Base-by-base conservation (phyloP, 1,284 basidiomycete species). In the Leccinum fallax region DNA sequence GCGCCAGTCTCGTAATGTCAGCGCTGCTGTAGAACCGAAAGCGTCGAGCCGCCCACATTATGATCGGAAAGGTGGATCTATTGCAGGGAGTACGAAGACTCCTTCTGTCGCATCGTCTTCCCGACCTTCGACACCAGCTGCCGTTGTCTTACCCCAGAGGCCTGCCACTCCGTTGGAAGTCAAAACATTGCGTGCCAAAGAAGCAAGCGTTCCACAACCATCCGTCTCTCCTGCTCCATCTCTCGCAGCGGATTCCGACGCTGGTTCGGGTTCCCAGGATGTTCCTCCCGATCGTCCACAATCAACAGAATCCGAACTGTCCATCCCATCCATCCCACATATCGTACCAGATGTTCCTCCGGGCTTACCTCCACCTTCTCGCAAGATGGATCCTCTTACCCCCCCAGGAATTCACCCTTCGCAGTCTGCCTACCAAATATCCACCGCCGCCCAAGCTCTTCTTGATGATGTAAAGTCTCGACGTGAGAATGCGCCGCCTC, bases 381-480 rank as follows among this genome's bases (percentile, higher is more conserved):
- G 82, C 55, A 81, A 81, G 61, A 72, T 79, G 19, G 81, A 82
- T 54, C 80, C 80, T n/a, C 79, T 83, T 21, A 81, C 81, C 5
- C 83, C 85, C 0, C 84, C 85, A 64, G 82, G 83, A 51, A 82
- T 86, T 28, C 72, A 85, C 34, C 78, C 83, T 32, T 83, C 82
- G 2, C 84, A 84, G 61, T 84, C 87, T 28, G 84, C 88, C 3
- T 96, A 95, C 75, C 93, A 94, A 72, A 92, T 94, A 79, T 94
- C 94, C 0, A 90, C 82, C 13, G 89, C 91, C 52, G 93, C 92
- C 0, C 90, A 90, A 67, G 92, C 90, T 2, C 80, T 96, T 53
- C 80, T 95, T 55, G 93, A 95, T 64, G 94, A 95, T 69, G 85
- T 95, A 60, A 87, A 86, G 70, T 86, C 86, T 53, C 82, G 94